Evolutionary conservation across 2,329 filamentous ascomycete species (phyloP).

Genomic region (Neopestalotiopsis clavispora): DNA sequence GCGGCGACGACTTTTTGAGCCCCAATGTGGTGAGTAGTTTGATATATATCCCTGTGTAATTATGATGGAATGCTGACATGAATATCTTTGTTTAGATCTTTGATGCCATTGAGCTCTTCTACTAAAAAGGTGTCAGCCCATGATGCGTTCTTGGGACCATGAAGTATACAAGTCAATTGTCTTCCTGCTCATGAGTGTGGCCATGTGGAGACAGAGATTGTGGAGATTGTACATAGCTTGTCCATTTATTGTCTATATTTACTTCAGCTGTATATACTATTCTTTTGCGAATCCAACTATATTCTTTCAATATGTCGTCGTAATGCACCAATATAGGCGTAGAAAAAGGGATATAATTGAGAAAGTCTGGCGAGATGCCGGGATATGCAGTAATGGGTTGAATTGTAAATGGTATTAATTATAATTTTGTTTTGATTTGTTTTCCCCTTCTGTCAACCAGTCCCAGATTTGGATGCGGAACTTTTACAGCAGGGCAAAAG

Average conservation of each 20-base stretch:
- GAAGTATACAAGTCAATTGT: too few relatives aligned
- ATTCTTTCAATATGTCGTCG: neutral
- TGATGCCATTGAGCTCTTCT: slow-evolving; percentile 37
- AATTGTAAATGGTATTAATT: neutral
- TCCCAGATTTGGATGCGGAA: neutral
- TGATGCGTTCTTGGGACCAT: neutral
- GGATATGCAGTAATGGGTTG: neutral
- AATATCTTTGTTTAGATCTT: slow-evolving; percentile 25
- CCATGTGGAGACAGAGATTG: neutral
- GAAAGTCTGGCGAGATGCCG: neutral
- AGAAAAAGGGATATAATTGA: neutral
- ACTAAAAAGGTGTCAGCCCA: slow-evolving; percentile 17
- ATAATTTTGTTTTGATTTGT: neutral
- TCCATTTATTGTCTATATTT: slow-evolving; percentile 8
- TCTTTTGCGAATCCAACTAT: neutral
- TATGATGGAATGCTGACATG: neutral
- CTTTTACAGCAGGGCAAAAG: neutral
- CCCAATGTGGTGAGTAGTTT: slow-evolving; percentile 47
- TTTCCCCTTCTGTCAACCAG: neutral
- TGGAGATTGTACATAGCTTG: slow-evolving; percentile 5
- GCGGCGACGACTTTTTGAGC: slow-evolving; percentile 50
- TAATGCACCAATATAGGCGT: neutral
- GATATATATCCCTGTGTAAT: neutral
- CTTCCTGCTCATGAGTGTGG: neutral
- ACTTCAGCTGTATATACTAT: slow-evolving; percentile 11